These are phyloP conservation scores for Aspergillus fructus DNA, from an alignment of 2,329 filamentous ascomycete genomes.

Conservation along the genomic window DNA sequence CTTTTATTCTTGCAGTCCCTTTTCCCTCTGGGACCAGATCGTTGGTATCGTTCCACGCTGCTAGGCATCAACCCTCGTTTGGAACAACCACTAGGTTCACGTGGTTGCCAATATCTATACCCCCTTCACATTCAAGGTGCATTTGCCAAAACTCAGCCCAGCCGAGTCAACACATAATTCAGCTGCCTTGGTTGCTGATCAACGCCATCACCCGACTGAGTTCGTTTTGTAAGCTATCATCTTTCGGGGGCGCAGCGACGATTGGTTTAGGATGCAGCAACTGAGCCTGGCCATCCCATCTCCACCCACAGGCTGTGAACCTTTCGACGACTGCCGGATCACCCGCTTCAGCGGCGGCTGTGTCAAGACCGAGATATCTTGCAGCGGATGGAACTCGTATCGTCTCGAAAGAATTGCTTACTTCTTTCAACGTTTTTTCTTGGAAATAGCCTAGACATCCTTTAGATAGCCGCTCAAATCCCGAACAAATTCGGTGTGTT, in stretches of 20 bases:
- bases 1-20: conserved; percentile 3
- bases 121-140: background rate
- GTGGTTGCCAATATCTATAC: background rate
- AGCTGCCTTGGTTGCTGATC: conserved; percentile 29
- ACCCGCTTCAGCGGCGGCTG: conserved; percentile 24
- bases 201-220: conserved; percentile 36
- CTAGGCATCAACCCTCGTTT: conserved; percentile 7
- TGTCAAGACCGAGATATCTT: conserved; percentile 37
- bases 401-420: conserved; percentile 41
- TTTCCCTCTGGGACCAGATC: conserved; percentile 3
- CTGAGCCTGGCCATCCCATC: conserved; percentile 35
- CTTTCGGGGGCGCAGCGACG: conserved; percentile 15
- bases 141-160: background rate
- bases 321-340: conserved; percentile 30
- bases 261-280: conserved; percentile 36
- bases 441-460: conserved; percentile 34
- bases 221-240: conserved; percentile 22
- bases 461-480: background rate
- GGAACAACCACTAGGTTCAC: background rate
- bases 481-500: background rate
- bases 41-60: conserved; percentile 12
- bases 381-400: conserved; percentile 38
- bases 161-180: conserved; percentile 6
- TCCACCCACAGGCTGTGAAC: conserved; percentile 39
- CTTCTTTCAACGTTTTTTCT: conserved; percentile 37